A percentile compares a stretch with the other conserved stretches of the same genome.
phyloP scores from a whole-genome alignment of 2,329 filamentous ascomycete species.

The Trichoderma polysporum region DNA sequence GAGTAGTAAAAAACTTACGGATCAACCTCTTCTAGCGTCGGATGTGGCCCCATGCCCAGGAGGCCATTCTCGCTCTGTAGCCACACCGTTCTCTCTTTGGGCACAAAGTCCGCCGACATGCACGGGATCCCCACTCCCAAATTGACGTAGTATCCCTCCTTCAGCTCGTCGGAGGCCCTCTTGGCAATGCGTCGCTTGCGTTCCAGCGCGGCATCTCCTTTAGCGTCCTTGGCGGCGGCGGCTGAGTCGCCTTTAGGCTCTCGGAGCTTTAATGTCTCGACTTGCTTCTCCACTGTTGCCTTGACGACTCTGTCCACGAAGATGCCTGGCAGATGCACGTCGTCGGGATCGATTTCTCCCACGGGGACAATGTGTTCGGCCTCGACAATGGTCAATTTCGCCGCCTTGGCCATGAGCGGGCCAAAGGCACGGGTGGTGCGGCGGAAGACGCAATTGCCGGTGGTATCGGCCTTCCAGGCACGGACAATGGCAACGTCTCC shows the following conservation, averaged over 20 bases:
- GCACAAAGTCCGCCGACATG: constrained; percentile 74
- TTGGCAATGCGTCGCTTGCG: constrained; percentile 71
- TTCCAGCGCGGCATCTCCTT: constrained; percentile 47
- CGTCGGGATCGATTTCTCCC: constrained; percentile 70
- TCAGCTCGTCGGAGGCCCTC: constrained; percentile 76
- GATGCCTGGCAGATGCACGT: constrained; percentile 77
- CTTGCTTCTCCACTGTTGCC: constrained; percentile 66
- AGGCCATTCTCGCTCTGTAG: constrained; percentile 87
- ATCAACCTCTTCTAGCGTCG: constrained; percentile 69
- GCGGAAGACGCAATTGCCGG: constrained; percentile 78
- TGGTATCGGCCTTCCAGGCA: constrained; percentile 72
- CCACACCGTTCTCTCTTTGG: constrained; percentile 69
- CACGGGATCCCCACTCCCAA: constrained; percentile 84
- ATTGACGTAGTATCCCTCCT: constrained; percentile 78
- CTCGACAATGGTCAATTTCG: constrained; percentile 75
- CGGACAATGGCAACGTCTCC: constrained; percentile 77
- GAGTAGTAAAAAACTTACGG: constrained; percentile 39
- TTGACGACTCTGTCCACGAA: constrained; percentile 80
- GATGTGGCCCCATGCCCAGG: constrained; percentile 79
- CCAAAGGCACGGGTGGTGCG: constrained; percentile 76
- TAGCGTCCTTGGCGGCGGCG: constrained; percentile 41
- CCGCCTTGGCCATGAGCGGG: constrained; percentile 78
- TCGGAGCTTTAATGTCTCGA: constrained; percentile 67
- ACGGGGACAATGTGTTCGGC: constrained; percentile 79
- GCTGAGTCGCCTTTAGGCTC: constrained; percentile 38